phyloP scores from a whole-genome alignment of 2,329 filamentous ascomycete species.

The Daldinia sp. region DNA sequence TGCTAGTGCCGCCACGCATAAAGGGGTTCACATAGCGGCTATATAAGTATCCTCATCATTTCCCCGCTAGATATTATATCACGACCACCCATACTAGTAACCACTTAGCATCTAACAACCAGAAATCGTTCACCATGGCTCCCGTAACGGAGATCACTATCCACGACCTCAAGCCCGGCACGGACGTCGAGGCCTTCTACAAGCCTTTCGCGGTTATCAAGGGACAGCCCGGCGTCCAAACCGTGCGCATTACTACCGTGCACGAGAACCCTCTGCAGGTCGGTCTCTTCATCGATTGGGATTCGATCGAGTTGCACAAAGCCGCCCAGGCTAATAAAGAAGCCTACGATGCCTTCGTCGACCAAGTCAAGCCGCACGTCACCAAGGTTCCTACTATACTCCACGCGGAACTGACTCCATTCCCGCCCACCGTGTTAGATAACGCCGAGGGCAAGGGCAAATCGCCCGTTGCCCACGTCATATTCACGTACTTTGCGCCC shows the following conservation, averaged over 20 bases:
- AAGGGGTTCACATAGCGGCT: background rate
- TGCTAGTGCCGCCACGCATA: background rate
- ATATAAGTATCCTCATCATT: conserved; percentile 2
- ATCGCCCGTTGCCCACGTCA: conserved; percentile 32
- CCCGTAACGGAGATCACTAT: conserved; percentile 40
- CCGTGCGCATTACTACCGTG: conserved; percentile 29
- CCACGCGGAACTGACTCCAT: conserved; percentile 38
- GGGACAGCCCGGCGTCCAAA: conserved; percentile 30
- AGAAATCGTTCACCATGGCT: conserved; percentile 31
- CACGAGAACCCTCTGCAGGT: conserved; percentile 27
- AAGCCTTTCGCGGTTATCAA: conserved; percentile 12
- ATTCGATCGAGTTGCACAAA: conserved; percentile 33
- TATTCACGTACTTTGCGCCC: conserved; percentile 36
- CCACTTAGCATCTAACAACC: background rate
- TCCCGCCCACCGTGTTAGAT: conserved; percentile 33
- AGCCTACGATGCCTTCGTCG: conserved; percentile 28
- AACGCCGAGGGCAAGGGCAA: conserved; percentile 5
- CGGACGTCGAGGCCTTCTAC: conserved; percentile 13
- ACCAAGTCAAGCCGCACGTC: background rate
- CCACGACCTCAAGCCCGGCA: conserved; percentile 26
- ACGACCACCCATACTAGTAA: background rate
- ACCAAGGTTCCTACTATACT: conserved; percentile 5
- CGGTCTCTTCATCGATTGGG: conserved; percentile 43
- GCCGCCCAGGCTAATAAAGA: conserved; percentile 29
- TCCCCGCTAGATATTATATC: background rate